phyloP scores from a whole-genome alignment of 352 stramenopile genomes.

The Phytophthora pseudosyringae region DNA sequence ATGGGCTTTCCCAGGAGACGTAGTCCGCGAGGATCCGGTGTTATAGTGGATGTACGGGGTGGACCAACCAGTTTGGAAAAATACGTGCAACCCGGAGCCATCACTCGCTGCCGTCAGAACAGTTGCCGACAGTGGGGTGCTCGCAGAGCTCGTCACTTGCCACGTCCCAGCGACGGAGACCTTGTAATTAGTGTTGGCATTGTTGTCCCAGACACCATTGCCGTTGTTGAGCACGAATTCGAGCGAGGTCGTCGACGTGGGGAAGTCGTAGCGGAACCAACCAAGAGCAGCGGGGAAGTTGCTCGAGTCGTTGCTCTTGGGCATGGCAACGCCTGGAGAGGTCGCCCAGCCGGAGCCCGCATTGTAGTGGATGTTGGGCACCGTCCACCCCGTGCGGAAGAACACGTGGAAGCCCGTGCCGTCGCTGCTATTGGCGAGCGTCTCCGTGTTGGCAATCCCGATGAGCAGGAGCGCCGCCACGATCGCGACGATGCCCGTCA shows the following conservation, averaged over 20 bases:
- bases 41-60: slow-evolving; percentile 46
- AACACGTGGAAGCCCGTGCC: slow-evolving; percentile 53
- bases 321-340: slow-evolving; percentile 37
- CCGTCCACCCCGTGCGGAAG: slow-evolving; percentile 54
- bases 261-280: slow-evolving; percentile 38
- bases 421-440: slow-evolving; percentile 41
- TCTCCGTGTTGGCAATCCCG: slow-evolving; percentile 33
- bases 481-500: slow-evolving; percentile 2
- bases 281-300: slow-evolving; percentile 32
- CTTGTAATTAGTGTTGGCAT: slow-evolving; percentile 39
- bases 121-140: slow-evolving; percentile 19
- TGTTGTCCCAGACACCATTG: slow-evolving; percentile 37
- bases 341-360: slow-evolving; percentile 42
- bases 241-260: slow-evolving; percentile 17
- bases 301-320: slow-evolving; percentile 27
- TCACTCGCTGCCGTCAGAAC: slow-evolving; percentile 36
- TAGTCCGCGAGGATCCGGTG: slow-evolving; percentile 38
- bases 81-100: slow-evolving; percentile 45
- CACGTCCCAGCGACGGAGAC: slow-evolving; percentile 29
- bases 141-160: slow-evolving; percentile 33
- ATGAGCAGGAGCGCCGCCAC: slow-evolving; percentile 21
- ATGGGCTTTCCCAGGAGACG: slow-evolving; percentile 40
- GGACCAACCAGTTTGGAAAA: slow-evolving; percentile 44
- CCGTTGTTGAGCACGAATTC: slow-evolving; percentile 40
- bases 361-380: slow-evolving; percentile 60